Conservation (phyloP, 306 rosid genomes). For the Prunus padus region DNA sequence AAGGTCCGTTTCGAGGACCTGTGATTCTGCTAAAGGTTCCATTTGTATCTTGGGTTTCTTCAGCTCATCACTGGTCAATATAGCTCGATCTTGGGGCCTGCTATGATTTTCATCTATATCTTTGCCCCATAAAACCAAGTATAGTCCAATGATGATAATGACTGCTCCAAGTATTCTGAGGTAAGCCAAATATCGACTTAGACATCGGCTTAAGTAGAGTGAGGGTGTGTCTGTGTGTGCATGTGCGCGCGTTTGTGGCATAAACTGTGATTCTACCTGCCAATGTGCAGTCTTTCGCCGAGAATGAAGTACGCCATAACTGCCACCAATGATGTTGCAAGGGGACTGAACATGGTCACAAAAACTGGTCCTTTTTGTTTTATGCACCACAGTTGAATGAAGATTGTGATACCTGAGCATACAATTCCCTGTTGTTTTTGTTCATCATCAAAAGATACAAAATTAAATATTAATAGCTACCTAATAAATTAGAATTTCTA, state of each 20-base stretch:
- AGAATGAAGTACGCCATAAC: slow-evolving; percentile 37
- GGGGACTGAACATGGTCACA: slow-evolving; percentile 40
- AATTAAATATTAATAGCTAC: background rate
- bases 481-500: background rate
- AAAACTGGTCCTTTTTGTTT: slow-evolving; percentile 42
- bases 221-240: background rate
- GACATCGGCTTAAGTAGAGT: background rate
- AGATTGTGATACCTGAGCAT: slow-evolving; percentile 21
- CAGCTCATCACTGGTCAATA: background rate
- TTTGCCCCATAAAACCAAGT: slow-evolving; percentile 50
- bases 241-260: background rate
- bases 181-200: slow-evolving; percentile 9
- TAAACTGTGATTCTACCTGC: slow-evolving; percentile 32
- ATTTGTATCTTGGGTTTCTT: slow-evolving; percentile 20
- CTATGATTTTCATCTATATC: slow-evolving; percentile 28
- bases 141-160: slow-evolving; percentile 35
- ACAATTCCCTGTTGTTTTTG: slow-evolving; percentile 27
- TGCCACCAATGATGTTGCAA: slow-evolving; percentile 34
- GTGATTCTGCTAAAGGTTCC: slow-evolving; percentile 13
- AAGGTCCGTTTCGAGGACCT: slow-evolving; percentile 14
- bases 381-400: slow-evolving; percentile 39
- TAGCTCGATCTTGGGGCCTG: slow-evolving; percentile 14
- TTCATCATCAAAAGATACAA: background rate
- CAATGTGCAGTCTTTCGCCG: slow-evolving; percentile 34
- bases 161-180: slow-evolving; percentile 46